phyloP scores from a whole-genome alignment of 495 filamentous ascomycete species.

The Trichoderma asperelloides region DNA sequence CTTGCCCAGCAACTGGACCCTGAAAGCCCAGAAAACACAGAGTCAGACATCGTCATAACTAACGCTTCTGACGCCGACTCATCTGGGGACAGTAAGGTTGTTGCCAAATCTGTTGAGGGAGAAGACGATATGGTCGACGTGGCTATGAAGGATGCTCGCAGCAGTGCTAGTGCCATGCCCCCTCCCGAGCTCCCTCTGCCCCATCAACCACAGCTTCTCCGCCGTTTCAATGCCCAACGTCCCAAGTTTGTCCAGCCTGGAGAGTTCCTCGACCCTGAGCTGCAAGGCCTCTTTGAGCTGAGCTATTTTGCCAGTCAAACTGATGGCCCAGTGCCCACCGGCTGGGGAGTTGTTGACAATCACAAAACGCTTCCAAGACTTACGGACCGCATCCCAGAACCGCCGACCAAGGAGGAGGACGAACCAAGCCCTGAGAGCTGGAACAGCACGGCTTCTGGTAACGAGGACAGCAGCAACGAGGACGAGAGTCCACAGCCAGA shows the following conservation, averaged over 20 bases:
- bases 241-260: constrained; percentile 39
- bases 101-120: constrained; percentile 69
- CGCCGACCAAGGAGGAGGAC: constrained; percentile 19
- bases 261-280: constrained; percentile 36
- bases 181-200: not conserved
- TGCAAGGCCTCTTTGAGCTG: constrained; percentile 65
- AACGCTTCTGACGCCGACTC: constrained; percentile 67
- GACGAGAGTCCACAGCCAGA: constrained; percentile 13
- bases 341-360: constrained; percentile 50
- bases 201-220: constrained; percentile 19
- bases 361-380: constrained; percentile 49
- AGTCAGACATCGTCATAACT: constrained; percentile 63
- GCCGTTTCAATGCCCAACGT: constrained; percentile 24
- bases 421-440: constrained; percentile 23
- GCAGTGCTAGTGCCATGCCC: constrained; percentile 16
- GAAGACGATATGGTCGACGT: constrained; percentile 91
- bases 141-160: constrained; percentile 60
- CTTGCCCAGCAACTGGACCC: constrained; percentile 21
- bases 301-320: constrained; percentile 45
- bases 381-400: constrained; percentile 36
- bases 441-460: constrained; percentile 26
- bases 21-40: constrained; percentile 41
- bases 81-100: constrained; percentile 57
- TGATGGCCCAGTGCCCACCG: constrained; percentile 48
- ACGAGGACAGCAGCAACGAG: constrained; percentile 35